Evolutionary conservation across 257 asterid genomes (phyloP), one percentile per base, ranked within the genome.

Genomic region (Schizonepeta tenuifolia): DNA sequence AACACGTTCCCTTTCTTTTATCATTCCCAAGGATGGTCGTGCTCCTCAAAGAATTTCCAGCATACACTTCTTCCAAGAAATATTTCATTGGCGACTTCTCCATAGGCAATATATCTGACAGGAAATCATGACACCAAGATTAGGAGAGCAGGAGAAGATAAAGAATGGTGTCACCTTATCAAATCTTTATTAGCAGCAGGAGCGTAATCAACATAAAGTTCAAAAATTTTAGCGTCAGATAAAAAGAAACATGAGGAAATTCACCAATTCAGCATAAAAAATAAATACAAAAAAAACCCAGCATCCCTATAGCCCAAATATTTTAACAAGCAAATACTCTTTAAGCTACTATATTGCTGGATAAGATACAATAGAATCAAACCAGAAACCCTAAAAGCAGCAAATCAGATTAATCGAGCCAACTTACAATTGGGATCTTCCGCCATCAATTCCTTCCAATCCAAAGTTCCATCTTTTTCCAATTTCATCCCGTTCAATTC

Each of bases 1-100:
- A 60, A 95, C 97, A 75, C 97, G 90, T 77, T 92, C 94, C 38
- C 99, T 90, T 54, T 95, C 98, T 75, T n/a, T 87, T 88, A 50
- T 92, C 98, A 80, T 87, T 87, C 67, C 95, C 91, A 65, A 75
- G 76, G 72, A 89, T 81, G 75, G 96, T 85, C 60, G 99, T 95
- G 80, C 88, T 88, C 80, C 88, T 84, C 78, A 95, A 83, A 75
- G 98, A 90, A 84, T 92, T 86, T 65, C 98, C 98, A 66, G 91
- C 92, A 75, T 86, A 70, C 89, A 95, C 79, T 80, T 92, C 97
- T 71, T 92, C 99, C 90, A 86, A 78, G 81, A 92, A 95, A 86
- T 84, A 90, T 75, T 81, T 87, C 80, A 87, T 55, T n/a, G 98
- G 99, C 47, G 97, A 92, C 75, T 72, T 88, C 79, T 86, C 98